A percentile compares a stretch with the other conserved stretches of the same genome.
These are phyloP conservation scores for Hypoxylon lienhwacheense DNA, from an alignment of 495 filamentous ascomycete genomes.

Conservation along the genomic window DNA sequence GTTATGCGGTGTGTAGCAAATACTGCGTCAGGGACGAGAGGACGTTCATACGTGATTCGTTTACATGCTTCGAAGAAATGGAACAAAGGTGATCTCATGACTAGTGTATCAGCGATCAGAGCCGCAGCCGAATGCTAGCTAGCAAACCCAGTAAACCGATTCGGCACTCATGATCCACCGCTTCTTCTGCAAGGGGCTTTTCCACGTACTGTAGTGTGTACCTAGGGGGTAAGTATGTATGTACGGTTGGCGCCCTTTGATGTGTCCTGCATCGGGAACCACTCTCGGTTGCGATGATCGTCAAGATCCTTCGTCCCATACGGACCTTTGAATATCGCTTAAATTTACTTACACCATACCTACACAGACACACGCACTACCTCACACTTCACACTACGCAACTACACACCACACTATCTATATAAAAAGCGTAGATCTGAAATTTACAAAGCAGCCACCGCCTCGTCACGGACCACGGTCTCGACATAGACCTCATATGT, in stretches of 20 bases:
- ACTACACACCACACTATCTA: too few relatives aligned
- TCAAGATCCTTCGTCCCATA: slow-evolving; percentile 18
- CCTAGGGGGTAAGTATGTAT: too few relatives aligned
- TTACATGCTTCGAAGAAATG: neutral
- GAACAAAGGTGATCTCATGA: too few relatives aligned
- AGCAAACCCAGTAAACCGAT: slow-evolving; percentile 9
- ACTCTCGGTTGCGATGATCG: slow-evolving; percentile 31
- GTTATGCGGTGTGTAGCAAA: neutral
- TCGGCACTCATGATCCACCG: slow-evolving; percentile 27
- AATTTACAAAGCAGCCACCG: too few relatives aligned
- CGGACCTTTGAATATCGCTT: slow-evolving; percentile 17
- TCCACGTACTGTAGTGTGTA: too few relatives aligned
- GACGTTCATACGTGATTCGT: neutral
- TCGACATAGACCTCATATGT: too few relatives aligned
- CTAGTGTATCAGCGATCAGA: too few relatives aligned
- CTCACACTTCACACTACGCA: neutral
- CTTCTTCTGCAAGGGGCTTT: slow-evolving; percentile 31
- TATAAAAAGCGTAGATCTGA: too few relatives aligned
- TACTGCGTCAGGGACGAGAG: neutral
- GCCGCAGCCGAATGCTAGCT: neutral
- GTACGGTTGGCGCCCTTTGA: slow-evolving; percentile 7
- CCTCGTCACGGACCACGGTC: too few relatives aligned
- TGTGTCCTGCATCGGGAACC: slow-evolving; percentile 28
- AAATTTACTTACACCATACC: slow-evolving; percentile 15
- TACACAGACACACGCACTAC: slow-evolving; percentile 4